Base-by-base conservation (phyloP, 2,329 filamentous ascomycete species). In the Paecilomyces fulvus region DNA sequence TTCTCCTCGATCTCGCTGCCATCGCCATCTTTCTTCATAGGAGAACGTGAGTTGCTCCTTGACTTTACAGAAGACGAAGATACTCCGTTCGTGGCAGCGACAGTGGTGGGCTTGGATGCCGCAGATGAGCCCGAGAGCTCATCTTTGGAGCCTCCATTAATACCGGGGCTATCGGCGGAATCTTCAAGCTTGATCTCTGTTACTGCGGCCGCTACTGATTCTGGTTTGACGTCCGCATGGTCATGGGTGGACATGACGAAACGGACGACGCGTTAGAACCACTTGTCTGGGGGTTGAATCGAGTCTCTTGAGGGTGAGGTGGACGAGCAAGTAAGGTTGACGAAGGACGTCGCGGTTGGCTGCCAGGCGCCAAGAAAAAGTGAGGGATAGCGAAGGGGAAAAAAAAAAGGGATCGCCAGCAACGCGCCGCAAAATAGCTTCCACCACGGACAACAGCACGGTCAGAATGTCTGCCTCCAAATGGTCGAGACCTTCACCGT, bases 1-100 rank as follows among this genome's bases (percentile, higher is more conserved):
- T 76, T 77, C 63, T 83, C 80, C 66, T 83, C 79, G 33, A 76
- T 65, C 56, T 77, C 73, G 55, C 67, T 67, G 53, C 68, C 66
- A 60, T 58, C 59, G 9, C 31, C 53, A 67, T 74, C 63, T 60
- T 69, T 67, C 63, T 73, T 66, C 64, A 65, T 57, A 28, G 63
- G 60, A 48, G 61, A 59, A 51, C 59, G 60, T 43, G 65, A 67
- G 20, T 61, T 58, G 53, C 56, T 62, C 28, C 62, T 64, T 55
- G 60, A 63, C 59, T 64, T 67, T 56, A 60, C 54, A 46, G 60
- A 58, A 9, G 67, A 60, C 7, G 61, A 53, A 17, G 56, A 50
- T 33, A 51, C 46, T n/a, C 59, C 57, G 55, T 62, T 64, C 55
- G 46, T 28, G 17, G 51, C 21, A 6, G 30, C 33, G 9, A 46